Evolutionary conservation across 768 basidiomycete genomes (phyloP).

Genomic region (Boletellus ananiceps): DNA sequence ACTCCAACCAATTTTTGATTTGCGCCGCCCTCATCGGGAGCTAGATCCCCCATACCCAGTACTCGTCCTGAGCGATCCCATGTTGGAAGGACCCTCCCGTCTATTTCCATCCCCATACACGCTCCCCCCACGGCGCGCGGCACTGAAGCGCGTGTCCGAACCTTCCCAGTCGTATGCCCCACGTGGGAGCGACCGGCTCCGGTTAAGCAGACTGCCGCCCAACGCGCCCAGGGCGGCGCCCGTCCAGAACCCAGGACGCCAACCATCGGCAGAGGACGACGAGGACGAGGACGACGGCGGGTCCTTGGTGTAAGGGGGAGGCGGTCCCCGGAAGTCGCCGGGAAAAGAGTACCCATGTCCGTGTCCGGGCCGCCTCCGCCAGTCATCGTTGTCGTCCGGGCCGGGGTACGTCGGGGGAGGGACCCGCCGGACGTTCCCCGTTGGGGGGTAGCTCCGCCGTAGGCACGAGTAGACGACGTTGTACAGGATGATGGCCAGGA

Average conservation of each 20-base stretch:
- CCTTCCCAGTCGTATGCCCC: constrained; percentile 59
- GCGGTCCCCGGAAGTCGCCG: constrained; percentile 43
- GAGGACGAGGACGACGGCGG: constrained; percentile 2
- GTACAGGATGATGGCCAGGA: constrained; percentile 53
- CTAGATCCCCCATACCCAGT: constrained; percentile 78
- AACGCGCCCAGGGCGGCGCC: constrained; percentile 73
- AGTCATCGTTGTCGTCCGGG: constrained; percentile 5
- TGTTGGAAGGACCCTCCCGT: constrained; percentile 63
- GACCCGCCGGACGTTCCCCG: constrained; percentile 28
- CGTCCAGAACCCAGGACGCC: constrained; percentile 81
- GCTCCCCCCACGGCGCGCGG: constrained; percentile 23
- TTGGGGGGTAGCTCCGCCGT: constrained; percentile 26
- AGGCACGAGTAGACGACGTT: constrained; percentile 54
- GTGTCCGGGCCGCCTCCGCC: constrained; percentile 19
- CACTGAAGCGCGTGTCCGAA: constrained; percentile 30
- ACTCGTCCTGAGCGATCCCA: constrained; percentile 70
- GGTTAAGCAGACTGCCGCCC: constrained; percentile 54
- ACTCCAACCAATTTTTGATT: no score
- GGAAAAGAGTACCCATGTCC: constrained; percentile 45
- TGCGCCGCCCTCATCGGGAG: constrained; percentile 45
- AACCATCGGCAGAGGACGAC: constrained; percentile 28
- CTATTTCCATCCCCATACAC: constrained; percentile 41
- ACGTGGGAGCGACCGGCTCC: constrained; percentile 24
- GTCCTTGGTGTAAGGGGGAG: constrained; percentile 54
- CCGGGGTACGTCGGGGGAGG: constrained; percentile 32